A percentile compares a stretch with the other conserved stretches of the same genome.
Conservation (phyloP, 2,329 filamentous ascomycete genomes). For the Calycina marina region DNA sequence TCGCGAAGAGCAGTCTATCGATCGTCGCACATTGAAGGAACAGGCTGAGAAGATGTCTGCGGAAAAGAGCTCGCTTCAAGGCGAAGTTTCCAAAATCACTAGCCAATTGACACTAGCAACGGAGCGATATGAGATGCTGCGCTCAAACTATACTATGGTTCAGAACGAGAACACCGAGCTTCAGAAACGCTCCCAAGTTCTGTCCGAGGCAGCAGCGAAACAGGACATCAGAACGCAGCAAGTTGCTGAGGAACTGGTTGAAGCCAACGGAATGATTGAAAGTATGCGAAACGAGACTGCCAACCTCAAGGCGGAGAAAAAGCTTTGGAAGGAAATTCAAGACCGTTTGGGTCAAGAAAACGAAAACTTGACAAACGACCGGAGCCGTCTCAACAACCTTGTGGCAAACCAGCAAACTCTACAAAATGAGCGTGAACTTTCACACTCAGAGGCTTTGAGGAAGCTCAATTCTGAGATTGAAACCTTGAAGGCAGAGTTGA, state of each 20-base stretch:
- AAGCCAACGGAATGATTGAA: conserved; percentile 67
- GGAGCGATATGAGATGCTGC: conserved; percentile 78
- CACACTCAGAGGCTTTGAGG: conserved; percentile 68
- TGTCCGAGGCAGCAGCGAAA: conserved; percentile 74
- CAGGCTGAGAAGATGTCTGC: conserved; percentile 70
- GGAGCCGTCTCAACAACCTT: conserved; percentile 66
- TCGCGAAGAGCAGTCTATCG: conserved; percentile 69
- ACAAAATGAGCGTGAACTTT: conserved; percentile 79
- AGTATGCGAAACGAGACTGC: conserved; percentile 81
- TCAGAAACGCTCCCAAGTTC: conserved; percentile 62
- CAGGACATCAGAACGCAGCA: conserved; percentile 85
- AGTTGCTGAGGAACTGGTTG: conserved; percentile 82
- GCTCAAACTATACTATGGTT: conserved; percentile 71
- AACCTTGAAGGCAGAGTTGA: conserved; percentile 63
- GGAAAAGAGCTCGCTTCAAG: conserved; percentile 71
- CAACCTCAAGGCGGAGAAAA: conserved; percentile 90
- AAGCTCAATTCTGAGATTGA: conserved; percentile 69
- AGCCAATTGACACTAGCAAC: conserved; percentile 71
- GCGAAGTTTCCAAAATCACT: conserved; percentile 63
- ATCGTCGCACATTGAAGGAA: conserved; percentile 68
- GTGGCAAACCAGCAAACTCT: conserved; percentile 76
- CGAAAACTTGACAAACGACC: conserved; percentile 70
- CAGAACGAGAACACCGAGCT: conserved; percentile 77
- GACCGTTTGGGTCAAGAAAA: conserved; percentile 79
- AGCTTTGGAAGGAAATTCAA: conserved; percentile 87